Base-by-base conservation (phyloP, 169 alveolate species). In the Plasmodium gaboni region DNA sequence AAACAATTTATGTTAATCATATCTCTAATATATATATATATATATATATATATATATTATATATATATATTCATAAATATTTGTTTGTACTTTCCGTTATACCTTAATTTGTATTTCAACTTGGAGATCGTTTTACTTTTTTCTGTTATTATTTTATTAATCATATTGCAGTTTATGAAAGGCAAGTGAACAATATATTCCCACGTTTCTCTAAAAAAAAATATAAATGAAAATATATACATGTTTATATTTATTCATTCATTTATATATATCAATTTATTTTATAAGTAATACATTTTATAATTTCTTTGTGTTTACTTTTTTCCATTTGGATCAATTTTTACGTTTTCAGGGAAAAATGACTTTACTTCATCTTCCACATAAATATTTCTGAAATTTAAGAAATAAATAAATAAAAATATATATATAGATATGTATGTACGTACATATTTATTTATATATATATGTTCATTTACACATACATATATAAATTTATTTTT, bases 181-280 rank as follows among this genome's bases (percentile, higher is more conserved):
- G 91, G 91, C 55, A 83, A 55, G 85, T 83, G 91, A 5, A 83
- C 91, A 46, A 83, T 83, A 55, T 83, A 83, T 55, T 83, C 91
- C 91, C 91, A 83, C 0, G 91, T 83, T 50, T 83, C 91, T 69
- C 91, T 83, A 26, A 59, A 12, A 42, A 10, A 65, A 32, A 61
- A 42, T 9, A 3, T 48, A 55, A 50, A 51, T 24, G 10, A n/a
- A 61, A 13, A 13, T 38, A 19, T 70, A 9, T 17, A 46, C 13
- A 26, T 50, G 22, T 22, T 48, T 15, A n/a, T 69, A 8, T 10
- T 10, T 2, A 46, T 4, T 17, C 44, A 15, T 17, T 15, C 17
- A 7, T 26, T 24, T 26, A 65, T 65, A 13, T 7, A 4, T 9
- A 32, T 67, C n/a, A 22, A 38, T 57, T 4, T 48, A 4, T 17